These are phyloP conservation scores for Volutella citrinella DNA, from an alignment of 2,329 filamentous ascomycete genomes.

Conservation along the genomic window DNA sequence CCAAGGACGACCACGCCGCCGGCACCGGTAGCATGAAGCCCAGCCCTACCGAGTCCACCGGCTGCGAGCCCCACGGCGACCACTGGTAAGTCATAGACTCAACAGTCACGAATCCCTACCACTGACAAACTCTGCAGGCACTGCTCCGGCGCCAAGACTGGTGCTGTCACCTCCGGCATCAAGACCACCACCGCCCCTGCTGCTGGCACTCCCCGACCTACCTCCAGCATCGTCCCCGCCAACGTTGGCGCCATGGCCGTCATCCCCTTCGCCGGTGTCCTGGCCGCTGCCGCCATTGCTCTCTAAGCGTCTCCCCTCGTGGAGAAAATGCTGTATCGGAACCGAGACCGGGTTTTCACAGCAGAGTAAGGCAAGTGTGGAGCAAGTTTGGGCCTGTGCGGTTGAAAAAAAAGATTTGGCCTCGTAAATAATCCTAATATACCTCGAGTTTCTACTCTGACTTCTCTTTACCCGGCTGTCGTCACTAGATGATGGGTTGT, in stretches of 20 bases:
- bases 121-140: slow-evolving; percentile 3
- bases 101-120: neutral
- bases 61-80: slow-evolving; percentile 22
- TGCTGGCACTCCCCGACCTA: neutral
- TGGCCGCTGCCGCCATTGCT: slow-evolving; percentile 20
- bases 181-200: slow-evolving; percentile 1
- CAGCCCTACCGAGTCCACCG: slow-evolving; percentile 21
- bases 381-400: no score
- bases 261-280: slow-evolving; percentile 19
- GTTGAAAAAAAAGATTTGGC: no score
- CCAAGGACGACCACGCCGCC: slow-evolving; percentile 7
- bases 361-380: no score
- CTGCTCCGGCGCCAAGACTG: slow-evolving; percentile 3
- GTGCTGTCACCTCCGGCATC: slow-evolving; percentile 8
- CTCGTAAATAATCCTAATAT: no score
- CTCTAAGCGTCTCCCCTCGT: no score
- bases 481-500: no score
- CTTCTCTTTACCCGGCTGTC: no score
- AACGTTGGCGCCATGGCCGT: slow-evolving; percentile 15
- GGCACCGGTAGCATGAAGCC: slow-evolving; percentile 10
- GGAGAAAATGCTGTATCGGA: no score
- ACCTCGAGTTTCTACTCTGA: no score
- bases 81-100: slow-evolving; percentile 15
- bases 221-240: slow-evolving; percentile 5
- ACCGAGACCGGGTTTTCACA: no score